Evolutionary conservation across 2,329 filamentous ascomycete species (phyloP).

Genomic region (Diaporthe helianthi): DNA sequence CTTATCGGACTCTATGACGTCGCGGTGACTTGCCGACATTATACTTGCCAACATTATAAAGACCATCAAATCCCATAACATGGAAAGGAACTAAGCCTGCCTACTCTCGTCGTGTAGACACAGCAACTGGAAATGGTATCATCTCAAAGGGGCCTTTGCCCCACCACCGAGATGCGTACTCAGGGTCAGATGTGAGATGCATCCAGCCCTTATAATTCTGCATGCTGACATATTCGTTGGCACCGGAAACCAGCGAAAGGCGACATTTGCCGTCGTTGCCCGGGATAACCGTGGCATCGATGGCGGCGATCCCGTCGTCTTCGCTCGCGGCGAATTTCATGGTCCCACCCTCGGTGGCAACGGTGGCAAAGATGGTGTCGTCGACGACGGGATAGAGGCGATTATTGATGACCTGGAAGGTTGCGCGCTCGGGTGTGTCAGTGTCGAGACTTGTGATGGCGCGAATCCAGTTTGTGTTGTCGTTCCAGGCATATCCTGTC

Average conservation of each 20-base stretch:
- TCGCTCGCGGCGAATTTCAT: not conserved
- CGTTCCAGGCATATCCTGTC: slow-evolving; percentile 9
- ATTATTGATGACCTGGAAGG: slow-evolving; percentile 5
- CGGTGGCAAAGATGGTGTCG: slow-evolving; percentile 41
- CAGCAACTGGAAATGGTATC: slow-evolving; percentile 3
- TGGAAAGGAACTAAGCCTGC: not conserved
- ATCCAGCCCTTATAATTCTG: slow-evolving; percentile 20
- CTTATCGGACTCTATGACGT: too few species aligned
- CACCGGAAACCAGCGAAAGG: not conserved
- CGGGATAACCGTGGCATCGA: not conserved
- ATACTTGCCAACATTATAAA: not conserved
- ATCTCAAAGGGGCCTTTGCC: slow-evolving; percentile 3
- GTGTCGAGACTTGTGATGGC: slow-evolving; percentile 1
- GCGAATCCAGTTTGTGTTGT: not conserved
- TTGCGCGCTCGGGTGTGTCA: slow-evolving; percentile 8
- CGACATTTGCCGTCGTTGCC: slow-evolving; percentile 7
- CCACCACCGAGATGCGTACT: slow-evolving; percentile 11
- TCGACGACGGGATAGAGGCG: slow-evolving; percentile 46
- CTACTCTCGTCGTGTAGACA: not conserved
- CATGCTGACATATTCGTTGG: not conserved
- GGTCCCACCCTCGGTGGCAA: not conserved
- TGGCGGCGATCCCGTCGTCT: not conserved
- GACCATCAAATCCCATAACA: not conserved
- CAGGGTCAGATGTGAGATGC: slow-evolving; percentile 12
- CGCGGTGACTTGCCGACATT: too few species aligned